phyloP scores from a whole-genome alignment of 352 stramenopile genomes.

The Nothophytophthora sp. region DNA sequence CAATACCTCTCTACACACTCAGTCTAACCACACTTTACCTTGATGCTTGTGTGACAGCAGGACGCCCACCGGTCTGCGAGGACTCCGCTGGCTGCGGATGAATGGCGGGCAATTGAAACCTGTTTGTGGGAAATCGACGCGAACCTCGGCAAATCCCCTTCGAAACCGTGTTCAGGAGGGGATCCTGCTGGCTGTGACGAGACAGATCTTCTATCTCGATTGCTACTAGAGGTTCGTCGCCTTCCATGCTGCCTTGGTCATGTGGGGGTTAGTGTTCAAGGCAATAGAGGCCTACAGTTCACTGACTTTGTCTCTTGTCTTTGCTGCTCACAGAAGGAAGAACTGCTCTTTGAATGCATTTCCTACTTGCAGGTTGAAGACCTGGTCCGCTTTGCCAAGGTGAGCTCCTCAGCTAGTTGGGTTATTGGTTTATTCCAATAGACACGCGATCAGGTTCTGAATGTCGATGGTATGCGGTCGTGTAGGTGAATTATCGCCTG shows the following conservation, averaged over 20 bases:
- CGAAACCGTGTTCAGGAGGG: conserved; percentile 17
- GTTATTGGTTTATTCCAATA: neutral
- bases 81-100: conserved; percentile 18
- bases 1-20: neutral
- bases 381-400: conserved; percentile 40
- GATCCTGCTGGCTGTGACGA: conserved; percentile 13
- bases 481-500: conserved; percentile 40
- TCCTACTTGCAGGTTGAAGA: conserved; percentile 51
- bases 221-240: conserved; percentile 31
- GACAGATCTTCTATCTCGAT: conserved; percentile 21
- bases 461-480: neutral
- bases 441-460: neutral
- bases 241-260: neutral
- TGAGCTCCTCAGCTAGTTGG: conserved; percentile 3
- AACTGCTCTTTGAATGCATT: conserved; percentile 39
- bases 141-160: conserved; percentile 14
- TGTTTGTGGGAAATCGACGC: conserved; percentile 65
- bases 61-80: conserved; percentile 7
- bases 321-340: conserved; percentile 31
- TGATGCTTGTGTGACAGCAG: conserved; percentile 4
- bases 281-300: no score
- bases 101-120: conserved; percentile 61
- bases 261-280: no score
- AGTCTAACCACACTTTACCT: neutral
- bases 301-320: no score